Percentiles rank a stretch among this genome's conserved stretches.
Conservation (phyloP, 768 basidiomycete species). For the Psilocybe azurescens region DNA sequence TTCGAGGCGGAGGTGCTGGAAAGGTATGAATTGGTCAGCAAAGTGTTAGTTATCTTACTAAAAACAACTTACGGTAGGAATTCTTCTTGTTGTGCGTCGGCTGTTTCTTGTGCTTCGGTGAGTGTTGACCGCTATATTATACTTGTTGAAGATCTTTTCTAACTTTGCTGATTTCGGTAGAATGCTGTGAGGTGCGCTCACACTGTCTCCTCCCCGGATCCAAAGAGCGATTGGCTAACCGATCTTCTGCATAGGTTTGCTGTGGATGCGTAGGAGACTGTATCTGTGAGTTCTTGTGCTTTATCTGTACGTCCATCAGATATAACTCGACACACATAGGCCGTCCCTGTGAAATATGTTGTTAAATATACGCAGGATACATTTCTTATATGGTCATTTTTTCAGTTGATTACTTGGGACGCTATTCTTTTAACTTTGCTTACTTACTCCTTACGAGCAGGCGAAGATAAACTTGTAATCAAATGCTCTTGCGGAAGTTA, state of each 20-base stretch:
- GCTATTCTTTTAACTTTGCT: not conserved
- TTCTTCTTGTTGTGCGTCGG: slow-evolving; percentile 17
- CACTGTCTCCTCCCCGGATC: not conserved
- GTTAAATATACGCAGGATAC: slow-evolving; percentile 4
- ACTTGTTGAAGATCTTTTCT: not conserved
- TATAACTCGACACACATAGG: slow-evolving; percentile 1
- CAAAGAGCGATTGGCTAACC: not conserved
- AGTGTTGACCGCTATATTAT: not conserved
- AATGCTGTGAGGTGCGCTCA: slow-evolving; percentile 19
- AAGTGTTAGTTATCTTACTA: not conserved
- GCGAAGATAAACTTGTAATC: not conserved
- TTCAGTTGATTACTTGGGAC: not conserved
- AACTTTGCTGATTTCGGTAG: not conserved
- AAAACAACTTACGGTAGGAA: not conserved
- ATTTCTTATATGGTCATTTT: not conserved
- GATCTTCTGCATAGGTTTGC: slow-evolving; percentile 9
- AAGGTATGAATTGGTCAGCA: not conserved
- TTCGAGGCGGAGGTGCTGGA: slow-evolving; percentile 11
- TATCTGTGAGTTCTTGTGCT: slow-evolving; percentile 13
- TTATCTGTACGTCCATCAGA: not conserved
- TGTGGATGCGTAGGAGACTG: slow-evolving; percentile 19
- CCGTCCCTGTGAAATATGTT: slow-evolving; percentile 18
- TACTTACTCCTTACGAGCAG: too few relatives aligned
- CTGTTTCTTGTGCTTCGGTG: slow-evolving; percentile 18
- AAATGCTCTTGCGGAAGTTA: slow-evolving; percentile 1